These are phyloP conservation scores for Barnettozyma populi DNA, from an alignment of 805 yeast species.

Conservation along the genomic window DNA sequence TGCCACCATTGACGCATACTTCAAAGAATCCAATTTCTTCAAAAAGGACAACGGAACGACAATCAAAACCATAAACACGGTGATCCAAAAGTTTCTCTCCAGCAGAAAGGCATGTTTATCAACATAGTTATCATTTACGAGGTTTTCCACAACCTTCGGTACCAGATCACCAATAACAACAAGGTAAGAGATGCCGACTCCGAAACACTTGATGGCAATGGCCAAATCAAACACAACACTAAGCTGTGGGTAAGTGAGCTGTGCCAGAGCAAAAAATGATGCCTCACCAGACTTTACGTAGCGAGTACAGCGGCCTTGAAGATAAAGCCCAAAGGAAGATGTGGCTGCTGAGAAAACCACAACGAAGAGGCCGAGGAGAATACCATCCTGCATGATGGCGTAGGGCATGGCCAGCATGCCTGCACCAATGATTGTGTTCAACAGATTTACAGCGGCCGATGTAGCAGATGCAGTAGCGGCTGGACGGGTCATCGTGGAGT, in stretches of 20 bases:
- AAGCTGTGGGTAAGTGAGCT: constrained; percentile 53
- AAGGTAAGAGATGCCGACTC: constrained; percentile 62
- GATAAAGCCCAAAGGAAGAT: constrained; percentile 61
- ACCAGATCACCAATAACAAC: constrained; percentile 67
- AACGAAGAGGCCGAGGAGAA: constrained; percentile 51
- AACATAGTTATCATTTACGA: constrained; percentile 20
- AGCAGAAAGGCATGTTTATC: constrained; percentile 22
- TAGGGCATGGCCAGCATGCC: constrained; percentile 71
- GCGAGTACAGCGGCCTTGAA: constrained; percentile 53
- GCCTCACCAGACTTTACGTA: constrained; percentile 51
- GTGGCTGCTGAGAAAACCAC: constrained; percentile 60
- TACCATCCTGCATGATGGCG: constrained; percentile 63
- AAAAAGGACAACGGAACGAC: constrained; percentile 58
- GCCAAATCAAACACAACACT: constrained; percentile 62
- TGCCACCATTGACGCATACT: constrained; percentile 81
- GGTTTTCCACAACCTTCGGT: constrained; percentile 48
- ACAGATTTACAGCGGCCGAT: constrained; percentile 47
- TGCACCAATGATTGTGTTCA: constrained; percentile 58
- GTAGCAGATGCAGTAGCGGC: constrained; percentile 32
- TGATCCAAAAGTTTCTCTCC: constrained; percentile 55
- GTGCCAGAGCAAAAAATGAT: constrained; percentile 60
- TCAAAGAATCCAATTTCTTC: constrained; percentile 72
- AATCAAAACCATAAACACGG: constrained; percentile 43
- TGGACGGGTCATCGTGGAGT: neutral
- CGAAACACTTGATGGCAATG: constrained; percentile 66